Conservation (phyloP, 441 rosid species). For the Aleurites moluccanus region DNA sequence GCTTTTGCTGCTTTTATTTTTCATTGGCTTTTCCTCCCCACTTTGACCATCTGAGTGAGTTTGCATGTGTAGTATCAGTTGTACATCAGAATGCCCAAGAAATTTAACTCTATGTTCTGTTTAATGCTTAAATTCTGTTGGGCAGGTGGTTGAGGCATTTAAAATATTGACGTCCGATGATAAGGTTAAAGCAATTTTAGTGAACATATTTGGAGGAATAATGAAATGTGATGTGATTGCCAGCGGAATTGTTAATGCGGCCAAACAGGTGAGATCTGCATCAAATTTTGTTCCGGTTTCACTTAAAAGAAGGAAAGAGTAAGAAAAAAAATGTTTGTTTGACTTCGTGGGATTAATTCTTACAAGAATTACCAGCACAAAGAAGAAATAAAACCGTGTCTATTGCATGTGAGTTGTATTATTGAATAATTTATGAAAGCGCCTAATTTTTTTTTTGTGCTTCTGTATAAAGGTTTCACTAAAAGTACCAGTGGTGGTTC, state of each 20-base stretch:
- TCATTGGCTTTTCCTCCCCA: background rate
- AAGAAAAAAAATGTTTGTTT: background rate
- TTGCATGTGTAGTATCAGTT: background rate
- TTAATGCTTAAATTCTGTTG: constrained; percentile 15
- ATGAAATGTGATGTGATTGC: constrained; percentile 99
- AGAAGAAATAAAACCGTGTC: background rate
- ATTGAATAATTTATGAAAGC: background rate
- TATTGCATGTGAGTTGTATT: background rate
- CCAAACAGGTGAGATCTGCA: constrained; percentile 64
- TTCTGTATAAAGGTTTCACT: constrained; percentile 56
- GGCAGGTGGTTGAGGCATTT: constrained; percentile 97
- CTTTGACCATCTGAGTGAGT: background rate
- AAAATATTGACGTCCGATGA: constrained; percentile 96
- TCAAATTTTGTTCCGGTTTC: background rate
- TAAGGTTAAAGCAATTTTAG: constrained; percentile 95
- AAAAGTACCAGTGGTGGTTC: constrained; percentile 97
- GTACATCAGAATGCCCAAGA: background rate
- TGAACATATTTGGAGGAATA: constrained; percentile 95
- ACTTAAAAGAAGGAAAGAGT: background rate
- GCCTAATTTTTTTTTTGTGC: background rate
- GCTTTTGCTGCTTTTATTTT: constrained; percentile 13
- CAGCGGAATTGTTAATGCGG: constrained; percentile 96
- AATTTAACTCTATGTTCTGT: background rate
- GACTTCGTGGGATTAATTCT: background rate
- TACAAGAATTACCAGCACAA: background rate